A percentile compares a stretch with the other conserved stretches of the same genome.
Evolutionary conservation across 2,329 filamentous ascomycete species (phyloP).

Genomic region (Coleophoma crateriformis): DNA sequence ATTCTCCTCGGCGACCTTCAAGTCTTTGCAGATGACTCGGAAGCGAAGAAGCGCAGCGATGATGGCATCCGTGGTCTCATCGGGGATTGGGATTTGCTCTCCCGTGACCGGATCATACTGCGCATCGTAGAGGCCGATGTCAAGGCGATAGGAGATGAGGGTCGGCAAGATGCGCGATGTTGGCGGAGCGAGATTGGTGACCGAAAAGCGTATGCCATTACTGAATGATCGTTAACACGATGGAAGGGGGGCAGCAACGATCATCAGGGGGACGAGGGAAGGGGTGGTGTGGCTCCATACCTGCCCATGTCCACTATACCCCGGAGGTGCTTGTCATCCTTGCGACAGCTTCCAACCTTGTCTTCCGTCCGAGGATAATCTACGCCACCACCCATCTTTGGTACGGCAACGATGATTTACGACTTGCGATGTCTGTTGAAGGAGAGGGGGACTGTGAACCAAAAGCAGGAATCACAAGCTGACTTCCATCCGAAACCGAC

Average conservation of each 20-base stretch:
- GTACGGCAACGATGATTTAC: background rate
- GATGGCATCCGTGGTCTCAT: slow-evolving; percentile 42
- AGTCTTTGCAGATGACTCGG: slow-evolving; percentile 50
- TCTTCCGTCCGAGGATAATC: background rate
- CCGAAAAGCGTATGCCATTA: slow-evolving; percentile 70
- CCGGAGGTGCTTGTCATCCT: slow-evolving; percentile 10
- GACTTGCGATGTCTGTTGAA: no score
- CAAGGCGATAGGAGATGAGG: slow-evolving; percentile 49
- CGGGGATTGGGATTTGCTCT: slow-evolving; percentile 46
- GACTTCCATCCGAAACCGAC: no score
- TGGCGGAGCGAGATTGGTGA: slow-evolving; percentile 50
- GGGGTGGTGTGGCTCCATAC: slow-evolving; percentile 9
- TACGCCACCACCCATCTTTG: slow-evolving; percentile 1
- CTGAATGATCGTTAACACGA: slow-evolving; percentile 26
- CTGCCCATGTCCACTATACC: slow-evolving; percentile 35
- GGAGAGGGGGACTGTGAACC: no score
- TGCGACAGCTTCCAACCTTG: background rate
- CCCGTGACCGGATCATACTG: slow-evolving; percentile 41
- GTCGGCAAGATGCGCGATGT: slow-evolving; percentile 56
- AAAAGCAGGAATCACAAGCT: no score
- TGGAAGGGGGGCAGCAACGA: no score
- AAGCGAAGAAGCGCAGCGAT: slow-evolving; percentile 48
- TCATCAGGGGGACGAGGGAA: background rate
- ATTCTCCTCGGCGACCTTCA: slow-evolving; percentile 44
- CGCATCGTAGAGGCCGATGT: slow-evolving; percentile 60